Base-by-base conservation (phyloP, 352 stramenopile genomes). In the Phytopythium mirpurense region DNA sequence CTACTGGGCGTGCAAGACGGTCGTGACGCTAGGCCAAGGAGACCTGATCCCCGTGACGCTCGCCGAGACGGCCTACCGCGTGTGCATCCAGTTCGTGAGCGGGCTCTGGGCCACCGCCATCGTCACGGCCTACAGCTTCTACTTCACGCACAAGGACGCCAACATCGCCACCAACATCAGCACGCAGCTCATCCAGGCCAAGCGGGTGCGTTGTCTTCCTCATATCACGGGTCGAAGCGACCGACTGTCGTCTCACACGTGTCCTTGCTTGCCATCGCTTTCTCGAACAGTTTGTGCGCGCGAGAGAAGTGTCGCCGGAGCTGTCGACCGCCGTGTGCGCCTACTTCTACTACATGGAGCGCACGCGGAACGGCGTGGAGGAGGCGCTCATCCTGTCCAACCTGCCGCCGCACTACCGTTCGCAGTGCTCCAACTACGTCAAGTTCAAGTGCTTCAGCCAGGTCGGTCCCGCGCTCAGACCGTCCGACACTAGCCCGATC, bases 301-400 rank as follows among this genome's bases (percentile, higher is more conserved):
- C 63, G 29, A 63, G 76, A 12, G 72, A 74, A n/a, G 55, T 81
- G 8, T 38, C 74, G 14, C 38, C 15, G 2, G 41, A 68, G 5
- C 55, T 88, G 1, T 43, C 62, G 1, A 36, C 31, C 0, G 59
- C 65, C 7, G 73, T 90, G 27, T 63, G 68, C 18, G 62, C 67
- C 21, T 90, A 88, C 52, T 88, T 83, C 38, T 71, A 84, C 37
- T 90, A 87, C 36, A 88, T 90, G 79, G 72, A 90, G 51, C 70
- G 74, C 1, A 87, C 77, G 2, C 72, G 79, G 3, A 80, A 68
- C 14, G 74, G 74, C 8, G 65, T 83, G 1, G 72, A 85, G 50
- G 74, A 85, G 48, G 67, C 78, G 16, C 27, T 76, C 5, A 72
- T 85, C 8, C 36, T 85, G 19, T 66, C 63, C 5, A 64, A 71